phyloP scores from a whole-genome alignment of 2,329 filamentous ascomycete species.

The Colletotrichum destructivum region DNA sequence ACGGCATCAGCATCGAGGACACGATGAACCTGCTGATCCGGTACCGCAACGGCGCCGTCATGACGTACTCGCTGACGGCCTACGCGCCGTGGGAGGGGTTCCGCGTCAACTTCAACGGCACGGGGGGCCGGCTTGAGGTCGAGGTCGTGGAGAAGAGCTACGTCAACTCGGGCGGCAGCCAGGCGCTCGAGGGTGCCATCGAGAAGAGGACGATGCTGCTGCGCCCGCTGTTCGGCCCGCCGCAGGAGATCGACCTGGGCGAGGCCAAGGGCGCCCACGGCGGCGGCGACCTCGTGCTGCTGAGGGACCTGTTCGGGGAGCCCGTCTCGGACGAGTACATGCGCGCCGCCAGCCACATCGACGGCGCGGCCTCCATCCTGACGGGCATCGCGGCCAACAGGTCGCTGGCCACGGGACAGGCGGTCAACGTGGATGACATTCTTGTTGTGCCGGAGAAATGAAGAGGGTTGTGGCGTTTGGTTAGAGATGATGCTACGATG shows the following conservation, averaged over 20 bases:
- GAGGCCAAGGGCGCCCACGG: conserved; percentile 71
- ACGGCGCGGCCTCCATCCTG: conserved; percentile 71
- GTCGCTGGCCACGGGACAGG: conserved; percentile 70
- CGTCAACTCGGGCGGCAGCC: conserved; percentile 72
- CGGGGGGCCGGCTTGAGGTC: conserved; percentile 70
- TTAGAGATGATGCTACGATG: not conserved
- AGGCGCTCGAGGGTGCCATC: conserved; percentile 67
- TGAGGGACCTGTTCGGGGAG: conserved; percentile 72
- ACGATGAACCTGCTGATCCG: conserved; percentile 73
- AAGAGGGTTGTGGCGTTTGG: not conserved
- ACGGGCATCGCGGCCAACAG: conserved; percentile 73
- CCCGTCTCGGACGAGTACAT: conserved; percentile 65
- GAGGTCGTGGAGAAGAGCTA: conserved; percentile 76
- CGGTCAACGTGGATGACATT: conserved; percentile 69
- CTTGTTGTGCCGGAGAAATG: conserved; percentile 51
- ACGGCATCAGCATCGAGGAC: conserved; percentile 76
- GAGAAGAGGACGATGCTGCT: conserved; percentile 65
- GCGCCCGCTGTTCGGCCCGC: conserved; percentile 70
- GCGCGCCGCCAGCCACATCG: conserved; percentile 71
- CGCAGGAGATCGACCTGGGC: conserved; percentile 67
- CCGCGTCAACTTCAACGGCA: conserved; percentile 71
- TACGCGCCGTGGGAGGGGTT: conserved; percentile 77
- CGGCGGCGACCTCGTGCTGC: conserved; percentile 70
- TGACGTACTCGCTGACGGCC: conserved; percentile 73
- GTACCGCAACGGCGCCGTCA: conserved; percentile 69